These are phyloP conservation scores for Pseudogymnoascus sp. DNA, from an alignment of 2,329 filamentous ascomycete genomes.

Conservation along the genomic window DNA sequence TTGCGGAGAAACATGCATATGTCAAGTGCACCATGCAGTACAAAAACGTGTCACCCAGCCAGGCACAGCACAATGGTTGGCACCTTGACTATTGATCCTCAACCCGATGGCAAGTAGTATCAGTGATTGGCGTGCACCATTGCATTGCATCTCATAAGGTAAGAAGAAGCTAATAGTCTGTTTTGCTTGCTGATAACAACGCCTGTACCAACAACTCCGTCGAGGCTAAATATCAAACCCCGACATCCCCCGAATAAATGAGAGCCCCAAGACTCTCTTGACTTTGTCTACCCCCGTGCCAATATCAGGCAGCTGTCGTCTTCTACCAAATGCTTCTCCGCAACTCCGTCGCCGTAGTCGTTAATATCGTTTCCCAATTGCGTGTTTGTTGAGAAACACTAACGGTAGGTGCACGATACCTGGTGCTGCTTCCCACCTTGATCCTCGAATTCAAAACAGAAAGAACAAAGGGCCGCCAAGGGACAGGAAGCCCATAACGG, in stretches of 20 bases:
- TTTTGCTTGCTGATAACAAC: not conserved
- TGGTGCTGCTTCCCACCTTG: not conserved
- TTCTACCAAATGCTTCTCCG: not conserved
- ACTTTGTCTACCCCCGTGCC: not conserved
- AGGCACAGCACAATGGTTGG: not conserved
- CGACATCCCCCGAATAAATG: not conserved
- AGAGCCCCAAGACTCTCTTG: not conserved
- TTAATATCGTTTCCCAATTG: not conserved
- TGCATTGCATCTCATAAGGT: not conserved
- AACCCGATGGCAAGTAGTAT: not conserved
- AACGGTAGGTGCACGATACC: not conserved
- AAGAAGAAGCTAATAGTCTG: not conserved
- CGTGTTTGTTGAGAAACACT: slow-evolving; percentile 3
- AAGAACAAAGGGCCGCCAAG: not conserved
- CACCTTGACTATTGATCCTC: not conserved
- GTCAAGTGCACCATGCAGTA: not conserved
- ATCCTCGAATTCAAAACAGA: not conserved
- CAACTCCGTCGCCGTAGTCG: not conserved
- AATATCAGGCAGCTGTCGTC: not conserved
- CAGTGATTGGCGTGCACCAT: not conserved
- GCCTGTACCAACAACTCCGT: not conserved
- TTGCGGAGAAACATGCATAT: slow-evolving; percentile 1
- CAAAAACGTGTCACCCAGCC: not conserved
- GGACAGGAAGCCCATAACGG: not conserved
- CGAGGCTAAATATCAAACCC: slow-evolving; percentile 1